A percentile compares a stretch with the other conserved stretches of the same genome.
phyloP scores from a whole-genome alignment of 106 monocot genomes.

The Xerophyta viscosa region DNA sequence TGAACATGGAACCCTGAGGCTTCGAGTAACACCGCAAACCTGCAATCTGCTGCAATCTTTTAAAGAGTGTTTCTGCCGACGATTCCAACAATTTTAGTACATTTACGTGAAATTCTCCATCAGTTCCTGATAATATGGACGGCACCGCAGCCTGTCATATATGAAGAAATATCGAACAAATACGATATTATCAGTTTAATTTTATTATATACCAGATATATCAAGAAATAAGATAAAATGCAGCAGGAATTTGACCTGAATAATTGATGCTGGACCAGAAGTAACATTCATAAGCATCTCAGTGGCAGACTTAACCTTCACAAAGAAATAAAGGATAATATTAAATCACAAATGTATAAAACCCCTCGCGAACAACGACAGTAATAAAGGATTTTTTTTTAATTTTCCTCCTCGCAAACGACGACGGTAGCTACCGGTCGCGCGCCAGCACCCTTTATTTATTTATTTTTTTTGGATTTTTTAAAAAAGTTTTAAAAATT shows the following conservation, averaged over 20 bases:
- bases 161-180: no score
- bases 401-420: no score
- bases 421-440: no score
- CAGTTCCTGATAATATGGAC: slow-evolving; percentile 37
- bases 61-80: slow-evolving; percentile 37
- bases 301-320: slow-evolving; percentile 53
- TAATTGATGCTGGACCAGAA: slow-evolving; percentile 60
- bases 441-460: no score
- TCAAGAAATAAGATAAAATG: no score
- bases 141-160: slow-evolving; percentile 68
- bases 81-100: slow-evolving; percentile 44
- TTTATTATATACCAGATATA: no score
- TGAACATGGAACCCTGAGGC: slow-evolving; percentile 90
- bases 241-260: slow-evolving; percentile 46
- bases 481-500: no score
- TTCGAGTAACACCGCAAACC: slow-evolving; percentile 48
- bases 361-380: neutral
- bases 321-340: neutral
- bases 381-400: no score
- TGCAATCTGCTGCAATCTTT: slow-evolving; percentile 42
- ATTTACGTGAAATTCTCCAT: slow-evolving; percentile 58
- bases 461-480: no score
- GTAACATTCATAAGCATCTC: slow-evolving; percentile 83
- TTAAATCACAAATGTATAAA: neutral
- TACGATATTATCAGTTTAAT: no score